These are phyloP conservation scores for Trichophyton schoenleinii DNA, from an alignment of 2,329 filamentous ascomycete genomes.

Conservation along the genomic window DNA sequence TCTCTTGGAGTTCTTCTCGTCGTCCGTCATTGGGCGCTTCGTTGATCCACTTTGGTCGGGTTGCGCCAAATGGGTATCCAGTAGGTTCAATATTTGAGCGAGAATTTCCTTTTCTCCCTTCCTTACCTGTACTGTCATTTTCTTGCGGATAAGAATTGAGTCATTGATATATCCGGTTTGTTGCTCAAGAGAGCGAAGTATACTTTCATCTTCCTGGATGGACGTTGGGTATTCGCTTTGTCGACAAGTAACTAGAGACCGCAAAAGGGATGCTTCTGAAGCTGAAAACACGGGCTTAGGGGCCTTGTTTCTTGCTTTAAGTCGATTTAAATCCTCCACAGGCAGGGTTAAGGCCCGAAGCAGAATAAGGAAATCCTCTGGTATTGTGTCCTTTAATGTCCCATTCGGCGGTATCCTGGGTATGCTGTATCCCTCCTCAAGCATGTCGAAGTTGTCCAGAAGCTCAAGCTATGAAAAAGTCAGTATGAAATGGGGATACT, in stretches of 20 bases:
- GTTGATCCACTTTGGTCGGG: slow-evolving; percentile 11
- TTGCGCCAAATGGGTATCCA: slow-evolving; percentile 18
- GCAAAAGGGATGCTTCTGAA: slow-evolving; percentile 24
- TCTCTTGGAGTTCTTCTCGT: slow-evolving; percentile 18
- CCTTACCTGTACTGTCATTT: slow-evolving; percentile 56
- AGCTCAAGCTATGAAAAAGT: slow-evolving; percentile 33
- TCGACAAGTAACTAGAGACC: slow-evolving; percentile 23
- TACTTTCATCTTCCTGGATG: slow-evolving; percentile 38
- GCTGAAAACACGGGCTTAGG: slow-evolving; percentile 23
- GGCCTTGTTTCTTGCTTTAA: slow-evolving; percentile 24
- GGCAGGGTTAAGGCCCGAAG: slow-evolving; percentile 25
- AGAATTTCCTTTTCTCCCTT: slow-evolving; percentile 61
- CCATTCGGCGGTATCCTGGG: slow-evolving; percentile 20
- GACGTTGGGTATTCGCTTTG: slow-evolving; percentile 41
- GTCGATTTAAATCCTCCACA: slow-evolving; percentile 23
- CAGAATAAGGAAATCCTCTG: slow-evolving; percentile 29
- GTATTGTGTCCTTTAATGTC: slow-evolving; percentile 24
- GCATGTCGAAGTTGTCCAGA: slow-evolving; percentile 49
- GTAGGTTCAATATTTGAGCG: slow-evolving; percentile 37
- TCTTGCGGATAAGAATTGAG: slow-evolving; percentile 25
- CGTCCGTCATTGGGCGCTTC: slow-evolving; percentile 22
- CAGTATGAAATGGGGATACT: background rate
- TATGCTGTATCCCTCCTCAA: slow-evolving; percentile 65
- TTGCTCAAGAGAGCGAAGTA: slow-evolving; percentile 25
- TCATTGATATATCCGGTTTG: slow-evolving; percentile 6